Base-by-base conservation (phyloP, 768 basidiomycete species). In the Pisolithus sp. region DNA sequence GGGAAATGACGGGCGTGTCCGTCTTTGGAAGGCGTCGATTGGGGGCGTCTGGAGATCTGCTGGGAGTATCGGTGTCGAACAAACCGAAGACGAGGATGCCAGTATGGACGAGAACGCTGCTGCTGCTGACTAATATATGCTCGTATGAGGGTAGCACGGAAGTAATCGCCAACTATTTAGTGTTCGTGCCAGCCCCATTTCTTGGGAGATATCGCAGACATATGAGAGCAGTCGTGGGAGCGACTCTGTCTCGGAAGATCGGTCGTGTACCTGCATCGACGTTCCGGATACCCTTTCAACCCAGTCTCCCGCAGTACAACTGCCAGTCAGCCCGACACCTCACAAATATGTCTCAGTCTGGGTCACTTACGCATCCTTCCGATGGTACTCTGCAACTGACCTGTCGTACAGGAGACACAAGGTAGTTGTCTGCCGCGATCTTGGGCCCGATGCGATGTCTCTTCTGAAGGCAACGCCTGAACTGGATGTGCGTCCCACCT, bases 31-130 rank as follows among this genome's bases (percentile, higher is more conserved):
- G 67, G 84, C 85, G 2, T 84, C 88, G 4, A 75, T 85, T 51
- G 89, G 86, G 52, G 91, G 75, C 58, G 88, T 94, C 13, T 91
- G 92, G 90, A 73, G 86, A 56, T 76, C 86, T 5, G 87, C 88
- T 15, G 90, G 90, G 5, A 85, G 83, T 52, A 81, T 93, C 48
- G 85, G 85, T 43, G 85, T 92, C 45, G 89, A 91, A 60, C 86
- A 90, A 54, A 75, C 80, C 8, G 80, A 80, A 51, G 79, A 79
- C 44, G 69, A 63, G 31, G 76, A 77, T 48, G 67, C 70, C 7
- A 68, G 67, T n/a, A 76, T 76, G 74, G 74, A 75, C 24, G 75
- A 75, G 18, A 65, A 63, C 46, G 54, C 55, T 37, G 56, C 26
- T 26, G 26, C 2, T n/a, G 64, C 68, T 7, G 72, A 75, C 48